A percentile compares a stretch with the other conserved stretches of the same genome.
These are phyloP conservation scores for Trypanosoma melophagium DNA, from an alignment of 208 protist species.

Conservation along the genomic window DNA sequence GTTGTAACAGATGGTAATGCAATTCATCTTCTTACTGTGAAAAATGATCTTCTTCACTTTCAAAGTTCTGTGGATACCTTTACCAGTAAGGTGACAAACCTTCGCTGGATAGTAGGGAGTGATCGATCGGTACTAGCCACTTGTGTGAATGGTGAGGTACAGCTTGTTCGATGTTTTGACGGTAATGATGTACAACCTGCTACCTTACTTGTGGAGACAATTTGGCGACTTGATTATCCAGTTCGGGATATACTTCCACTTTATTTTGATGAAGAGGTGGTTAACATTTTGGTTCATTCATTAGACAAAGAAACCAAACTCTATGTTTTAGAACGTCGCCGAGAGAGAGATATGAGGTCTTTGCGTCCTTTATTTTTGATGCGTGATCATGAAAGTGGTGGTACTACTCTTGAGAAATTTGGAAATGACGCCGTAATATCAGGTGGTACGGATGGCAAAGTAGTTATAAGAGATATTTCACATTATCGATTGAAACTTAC, in stretches of 20 bases:
- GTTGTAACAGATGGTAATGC: constrained; percentile 21
- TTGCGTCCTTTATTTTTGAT: constrained; percentile 76
- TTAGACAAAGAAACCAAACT: constrained; percentile 84
- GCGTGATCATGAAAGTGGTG: constrained; percentile 72
- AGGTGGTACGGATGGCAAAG: constrained; percentile 58
- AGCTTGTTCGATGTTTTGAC: constrained; percentile 41
- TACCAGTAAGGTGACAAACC: constrained; percentile 7
- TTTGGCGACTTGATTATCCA: constrained; percentile 84
- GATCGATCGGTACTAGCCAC: constrained; percentile 42
- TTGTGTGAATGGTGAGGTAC: constrained; percentile 66
- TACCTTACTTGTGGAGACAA: constrained; percentile 43
- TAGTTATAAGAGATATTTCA: constrained; percentile 64
- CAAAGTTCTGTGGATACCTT: constrained; percentile 16
- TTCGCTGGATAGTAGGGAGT: constrained; percentile 36
- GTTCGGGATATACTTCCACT: constrained; percentile 51
- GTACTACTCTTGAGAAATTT: constrained; percentile 43
- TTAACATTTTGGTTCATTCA: constrained; percentile 78
- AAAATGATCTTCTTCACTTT: constrained; percentile 9
- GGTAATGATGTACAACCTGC: constrained; percentile 19
- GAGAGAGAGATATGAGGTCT: constrained; percentile 48
- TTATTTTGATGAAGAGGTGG: constrained; percentile 39
- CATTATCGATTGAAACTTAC: constrained; percentile 63
- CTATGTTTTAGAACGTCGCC: constrained; percentile 70
- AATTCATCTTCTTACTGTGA: constrained; percentile 19
- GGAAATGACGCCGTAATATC: constrained; percentile 46